phyloP scores from a whole-genome alignment of 2,329 filamentous ascomycete species.

The Dactylellina parvicollis region DNA sequence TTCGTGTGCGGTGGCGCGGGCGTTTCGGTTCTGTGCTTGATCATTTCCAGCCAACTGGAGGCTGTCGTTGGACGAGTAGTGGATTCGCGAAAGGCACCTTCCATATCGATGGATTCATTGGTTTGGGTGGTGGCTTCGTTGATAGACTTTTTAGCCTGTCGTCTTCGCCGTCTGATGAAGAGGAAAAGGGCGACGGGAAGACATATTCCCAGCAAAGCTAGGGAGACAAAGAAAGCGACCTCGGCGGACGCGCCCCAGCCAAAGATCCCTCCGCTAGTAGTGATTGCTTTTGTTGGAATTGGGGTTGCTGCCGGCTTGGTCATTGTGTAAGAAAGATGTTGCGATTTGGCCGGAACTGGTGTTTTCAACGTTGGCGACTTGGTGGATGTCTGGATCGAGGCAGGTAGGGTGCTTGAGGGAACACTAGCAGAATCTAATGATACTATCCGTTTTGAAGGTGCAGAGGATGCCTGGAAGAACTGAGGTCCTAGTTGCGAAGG shows the following conservation, averaged over 20 bases:
- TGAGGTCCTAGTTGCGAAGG: constrained; percentile 32
- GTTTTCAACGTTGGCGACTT: constrained; percentile 21
- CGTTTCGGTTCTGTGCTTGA: constrained; percentile 48
- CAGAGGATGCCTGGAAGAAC: constrained; percentile 39
- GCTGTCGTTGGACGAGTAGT: constrained; percentile 49
- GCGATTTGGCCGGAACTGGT: constrained; percentile 40
- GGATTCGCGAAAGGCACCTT: constrained; percentile 20
- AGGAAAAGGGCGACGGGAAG: constrained; percentile 29
- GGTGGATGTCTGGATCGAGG: not conserved
- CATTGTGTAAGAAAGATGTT: constrained; percentile 31
- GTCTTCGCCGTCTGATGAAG: constrained; percentile 27
- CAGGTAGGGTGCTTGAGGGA: not conserved
- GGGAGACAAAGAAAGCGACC: constrained; percentile 41
- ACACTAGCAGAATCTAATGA: not conserved
- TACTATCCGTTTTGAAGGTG: constrained; percentile 19
- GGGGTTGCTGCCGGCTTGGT: constrained; percentile 10
- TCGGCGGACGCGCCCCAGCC: constrained; percentile 40
- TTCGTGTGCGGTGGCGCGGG: constrained; percentile 39
- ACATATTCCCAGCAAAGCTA: constrained; percentile 26
- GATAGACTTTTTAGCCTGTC: constrained; percentile 3
- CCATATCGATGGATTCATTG: constrained; percentile 18
- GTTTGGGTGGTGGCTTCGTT: constrained; percentile 6
- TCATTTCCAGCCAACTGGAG: constrained; percentile 50
- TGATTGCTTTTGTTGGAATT: not conserved
- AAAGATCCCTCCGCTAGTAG: constrained; percentile 26